phyloP scores from a whole-genome alignment of 2,329 filamentous ascomycete species.

The Akanthomyces muscarius region DNA sequence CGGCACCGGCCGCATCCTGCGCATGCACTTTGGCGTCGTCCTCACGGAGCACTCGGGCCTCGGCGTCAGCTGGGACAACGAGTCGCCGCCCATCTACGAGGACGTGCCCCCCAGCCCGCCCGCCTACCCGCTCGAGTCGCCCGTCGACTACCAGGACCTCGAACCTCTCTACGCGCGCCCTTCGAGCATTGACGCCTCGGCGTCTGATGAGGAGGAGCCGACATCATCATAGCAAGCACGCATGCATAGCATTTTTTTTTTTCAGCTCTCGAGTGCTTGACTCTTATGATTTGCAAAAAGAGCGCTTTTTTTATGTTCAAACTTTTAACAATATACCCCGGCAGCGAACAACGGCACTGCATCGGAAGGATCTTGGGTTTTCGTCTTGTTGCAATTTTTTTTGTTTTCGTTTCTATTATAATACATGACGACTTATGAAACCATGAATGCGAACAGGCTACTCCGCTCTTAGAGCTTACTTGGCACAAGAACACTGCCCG shows the following conservation, averaged over 20 bases:
- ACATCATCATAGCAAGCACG: neutral
- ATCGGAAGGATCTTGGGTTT: slow-evolving; percentile 3
- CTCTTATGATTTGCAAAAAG: neutral
- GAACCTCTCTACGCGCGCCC: slow-evolving; percentile 31
- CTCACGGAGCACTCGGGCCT: slow-evolving; percentile 82
- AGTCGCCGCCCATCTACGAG: slow-evolving; percentile 89
- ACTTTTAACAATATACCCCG: slow-evolving; percentile 12
- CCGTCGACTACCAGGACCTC: slow-evolving; percentile 38
- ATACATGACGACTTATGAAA: neutral
- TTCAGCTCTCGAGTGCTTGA: neutral
- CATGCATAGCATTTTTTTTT: neutral
- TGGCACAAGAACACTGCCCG: neutral
- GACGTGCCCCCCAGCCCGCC: slow-evolving; percentile 88
- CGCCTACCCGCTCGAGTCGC: slow-evolving; percentile 48
- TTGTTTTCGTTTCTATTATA: neutral
- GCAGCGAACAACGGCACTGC: slow-evolving; percentile 18
- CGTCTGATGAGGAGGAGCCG: neutral
- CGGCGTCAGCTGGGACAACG: slow-evolving; percentile 95
- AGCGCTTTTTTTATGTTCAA: neutral
- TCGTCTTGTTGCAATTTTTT: neutral
- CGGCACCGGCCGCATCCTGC: slow-evolving; percentile 81
- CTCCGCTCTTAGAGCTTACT: neutral
- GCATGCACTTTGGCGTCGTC: slow-evolving; percentile 83
- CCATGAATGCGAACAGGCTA: neutral
- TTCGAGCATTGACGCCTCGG: slow-evolving; percentile 15